Percentiles rank a stretch among this genome's conserved stretches.
phyloP scores from a whole-genome alignment of 805 yeast species.

The Vanderwaltozyma yarrowii region DNA sequence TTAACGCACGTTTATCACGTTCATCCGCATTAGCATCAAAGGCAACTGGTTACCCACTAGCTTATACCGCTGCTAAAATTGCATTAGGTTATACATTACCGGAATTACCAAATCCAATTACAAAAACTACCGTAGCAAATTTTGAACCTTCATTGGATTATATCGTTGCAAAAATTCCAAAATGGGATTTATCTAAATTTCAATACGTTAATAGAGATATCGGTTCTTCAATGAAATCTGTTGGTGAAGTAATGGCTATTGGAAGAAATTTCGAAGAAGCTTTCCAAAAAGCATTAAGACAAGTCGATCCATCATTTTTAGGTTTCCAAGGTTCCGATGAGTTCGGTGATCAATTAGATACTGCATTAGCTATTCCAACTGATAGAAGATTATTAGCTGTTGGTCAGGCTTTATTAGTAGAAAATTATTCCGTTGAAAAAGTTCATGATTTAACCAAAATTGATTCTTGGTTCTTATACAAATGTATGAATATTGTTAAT shows the following conservation, averaged over 20 bases:
- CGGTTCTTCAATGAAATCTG: conserved; percentile 96
- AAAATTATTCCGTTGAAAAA: conserved; percentile 79
- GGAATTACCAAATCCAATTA: conserved; percentile 91
- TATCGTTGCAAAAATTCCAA: conserved; percentile 93
- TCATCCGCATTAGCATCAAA: conserved; percentile 97
- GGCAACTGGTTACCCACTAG: conserved; percentile 98
- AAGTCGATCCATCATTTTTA: conserved; percentile 80
- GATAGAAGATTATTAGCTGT: conserved; percentile 98
- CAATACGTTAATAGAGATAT: conserved; percentile 89
- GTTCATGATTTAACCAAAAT: conserved; percentile 89
- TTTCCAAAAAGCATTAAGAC: conserved; percentile 94
- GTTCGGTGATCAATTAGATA: conserved; percentile 59
- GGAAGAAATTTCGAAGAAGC: conserved; percentile 98
- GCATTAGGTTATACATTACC: conserved; percentile 92
- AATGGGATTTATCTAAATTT: conserved; percentile 96
- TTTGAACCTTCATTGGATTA: conserved; percentile 96
- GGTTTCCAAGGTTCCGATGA: conserved; percentile 85
- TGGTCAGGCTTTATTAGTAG: conserved; percentile 91
- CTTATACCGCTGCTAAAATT: conserved; percentile 96
- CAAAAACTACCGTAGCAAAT: conserved; percentile 91
- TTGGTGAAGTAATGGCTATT: conserved; percentile 98
- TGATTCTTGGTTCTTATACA: conserved; percentile 92
- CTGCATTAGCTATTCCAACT: conserved; percentile 72
- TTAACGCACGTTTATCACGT: conserved; percentile 92
- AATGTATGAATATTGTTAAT: conserved; percentile 84